Conservation (phyloP, 2,329 filamentous ascomycete genomes). For the Thielaviopsis populi region DNA sequence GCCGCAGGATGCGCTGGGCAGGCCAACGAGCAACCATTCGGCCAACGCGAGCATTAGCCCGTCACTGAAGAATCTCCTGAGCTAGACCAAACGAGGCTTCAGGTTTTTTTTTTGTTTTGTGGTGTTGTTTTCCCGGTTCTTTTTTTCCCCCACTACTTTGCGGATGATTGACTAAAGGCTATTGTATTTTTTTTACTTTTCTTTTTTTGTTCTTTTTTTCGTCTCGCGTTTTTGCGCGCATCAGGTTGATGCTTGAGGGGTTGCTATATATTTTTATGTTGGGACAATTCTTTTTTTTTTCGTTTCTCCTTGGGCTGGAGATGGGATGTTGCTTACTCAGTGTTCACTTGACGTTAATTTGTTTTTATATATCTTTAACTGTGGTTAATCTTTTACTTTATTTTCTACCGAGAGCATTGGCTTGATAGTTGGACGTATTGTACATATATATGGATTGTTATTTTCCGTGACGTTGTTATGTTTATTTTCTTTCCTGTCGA, state of each 20-base stretch:
- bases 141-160: not conserved
- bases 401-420: no score
- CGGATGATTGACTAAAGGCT: not conserved
- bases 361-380: no score
- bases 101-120: not conserved
- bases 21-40: constrained; percentile 36
- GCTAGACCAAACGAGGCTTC: constrained; percentile 28
- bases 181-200: not conserved
- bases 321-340: no score
- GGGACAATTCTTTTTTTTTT: not conserved
- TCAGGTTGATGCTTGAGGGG: not conserved
- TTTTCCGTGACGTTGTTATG: no score
- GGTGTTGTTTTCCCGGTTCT: not conserved
- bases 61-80: constrained; percentile 58
- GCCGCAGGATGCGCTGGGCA: constrained; percentile 25
- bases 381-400: no score
- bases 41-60: constrained; percentile 53
- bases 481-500: no score
- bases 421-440: no score
- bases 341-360: no score
- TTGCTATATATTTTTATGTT: not conserved
- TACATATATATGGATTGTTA: no score
- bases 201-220: not conserved
- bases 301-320: not conserved
- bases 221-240: not conserved